A percentile compares a stretch with the other conserved stretches of the same genome.
Conservation (phyloP, 2,329 filamentous ascomycete species). For the Colletotrichum filicis region DNA sequence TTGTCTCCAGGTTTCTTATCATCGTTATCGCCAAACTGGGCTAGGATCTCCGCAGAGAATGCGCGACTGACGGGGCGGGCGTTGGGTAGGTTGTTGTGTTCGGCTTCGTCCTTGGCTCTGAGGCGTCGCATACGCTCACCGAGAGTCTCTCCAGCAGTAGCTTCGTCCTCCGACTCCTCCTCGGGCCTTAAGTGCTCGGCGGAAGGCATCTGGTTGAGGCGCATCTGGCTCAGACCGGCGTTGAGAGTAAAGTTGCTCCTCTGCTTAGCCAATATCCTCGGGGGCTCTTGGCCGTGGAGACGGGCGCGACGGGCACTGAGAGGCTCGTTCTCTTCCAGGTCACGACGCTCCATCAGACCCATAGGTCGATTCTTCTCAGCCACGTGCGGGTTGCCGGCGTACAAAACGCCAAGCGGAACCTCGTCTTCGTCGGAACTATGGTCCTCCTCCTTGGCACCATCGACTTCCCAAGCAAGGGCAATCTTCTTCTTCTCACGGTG, state of each 20-base stretch:
- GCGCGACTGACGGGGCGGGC: constrained; percentile 70
- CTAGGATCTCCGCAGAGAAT: constrained; percentile 77
- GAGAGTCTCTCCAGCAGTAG: constrained; percentile 70
- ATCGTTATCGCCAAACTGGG: constrained; percentile 66
- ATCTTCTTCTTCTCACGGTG: constrained; percentile 80
- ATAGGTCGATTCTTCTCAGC: constrained; percentile 72
- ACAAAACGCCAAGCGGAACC: constrained; percentile 86
- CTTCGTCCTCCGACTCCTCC: constrained; percentile 50
- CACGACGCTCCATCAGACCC: constrained; percentile 82
- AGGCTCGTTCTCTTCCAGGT: constrained; percentile 93
- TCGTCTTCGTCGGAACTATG: constrained; percentile 78
- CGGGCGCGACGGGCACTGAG: constrained; percentile 81
- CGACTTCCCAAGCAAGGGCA: constrained; percentile 88
- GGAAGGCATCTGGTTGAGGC: constrained; percentile 40
- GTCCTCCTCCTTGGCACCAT: constrained; percentile 57
- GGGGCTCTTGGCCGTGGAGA: constrained; percentile 70
- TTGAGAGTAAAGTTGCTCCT: constrained; percentile 57
- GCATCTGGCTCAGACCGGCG: constrained; percentile 40
- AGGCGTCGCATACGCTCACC: constrained; percentile 73
- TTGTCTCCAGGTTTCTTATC: constrained; percentile 50
- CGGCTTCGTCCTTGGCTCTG: constrained; percentile 63
- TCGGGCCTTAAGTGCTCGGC: constrained; percentile 37
- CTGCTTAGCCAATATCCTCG: constrained; percentile 49
- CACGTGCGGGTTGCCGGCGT: constrained; percentile 68
- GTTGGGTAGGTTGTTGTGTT: constrained; percentile 58